Evolutionary conservation across 352 stramenopile species (phyloP), one percentile per base, ranked within the genome.

Genomic region (Phytophthora capsici): DNA sequence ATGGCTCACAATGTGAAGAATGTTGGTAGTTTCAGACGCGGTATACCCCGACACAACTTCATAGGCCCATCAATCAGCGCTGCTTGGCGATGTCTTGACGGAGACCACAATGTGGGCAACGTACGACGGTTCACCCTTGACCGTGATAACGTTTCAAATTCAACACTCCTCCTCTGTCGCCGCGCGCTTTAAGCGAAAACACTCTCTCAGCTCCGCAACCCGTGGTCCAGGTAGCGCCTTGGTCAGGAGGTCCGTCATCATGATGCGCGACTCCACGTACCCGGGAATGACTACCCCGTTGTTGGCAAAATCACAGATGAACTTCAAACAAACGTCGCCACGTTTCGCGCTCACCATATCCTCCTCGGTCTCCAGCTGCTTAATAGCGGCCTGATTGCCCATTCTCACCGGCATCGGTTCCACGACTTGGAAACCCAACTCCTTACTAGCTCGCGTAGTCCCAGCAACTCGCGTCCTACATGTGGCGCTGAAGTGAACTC

Each of bases 301-400:
- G 13, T 53, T 46, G 4, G 25, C 41, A 14, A 48, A 64, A 19
- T 58, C 26, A 12, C 58, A 48, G 6, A 59, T 20, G 14, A 64
- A 69, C 58, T 69, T 69, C 4, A 55, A n/a, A 3, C 30, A 41
- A 2, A 73, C 38, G 40, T 54, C 43, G 17, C 60, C 60, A 34
- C 64, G 1, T 14, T 36, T 43, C n/a, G 46, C 47, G n/a, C 63
- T 73, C 0, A 36, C 36, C 28, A 6, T 58, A 49, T 3, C 46
- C 9, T 59, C 44, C 37, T 57, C 45, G 5, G 17, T 37, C 40
- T 69, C 7, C 3, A 69, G 41, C 47, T 69, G 41, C 26, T 48
- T 55, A 22, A 69, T 57, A 5, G 37, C 65, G 5, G 51, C 51
- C 26, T 69, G 26, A 17, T 69, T 73, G 50, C 61, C 64, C 1